Evolutionary conservation across 1,284 basidiomycete genomes (phyloP), one percentile per base, ranked within the genome.

Genomic region (Rhodofomes roseus): DNA sequence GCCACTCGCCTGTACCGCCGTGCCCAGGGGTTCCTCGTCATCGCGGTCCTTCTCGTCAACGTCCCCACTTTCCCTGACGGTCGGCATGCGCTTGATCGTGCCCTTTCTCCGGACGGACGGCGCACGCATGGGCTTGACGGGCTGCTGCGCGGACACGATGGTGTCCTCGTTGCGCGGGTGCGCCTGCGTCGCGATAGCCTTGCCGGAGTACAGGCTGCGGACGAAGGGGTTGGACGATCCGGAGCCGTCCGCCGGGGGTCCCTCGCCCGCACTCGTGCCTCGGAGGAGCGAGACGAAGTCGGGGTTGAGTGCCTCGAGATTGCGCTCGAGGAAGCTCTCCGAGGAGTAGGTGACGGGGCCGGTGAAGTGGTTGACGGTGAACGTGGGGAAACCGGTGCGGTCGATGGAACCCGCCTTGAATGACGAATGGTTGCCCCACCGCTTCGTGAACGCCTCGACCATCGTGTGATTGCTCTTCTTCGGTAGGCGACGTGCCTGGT

Each of bases 401-500:
- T 95, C 90, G 53, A 85, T 77, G 0, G 79, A 77, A 18, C 92
- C 89, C 4, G 89, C 76, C 73, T 95, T 92, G 85, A 98, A 98
- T 0, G 89, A 90, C 0, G 90, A 84, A 70, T 98, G 95, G 68
- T 94, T 96, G 4, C 88, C 91, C 93, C 95, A 98, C 3, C 95
- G 86, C 76, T 98, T 98, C 57, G 84, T 80, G 71, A 98, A 95
- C 0, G 95, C 93, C 65, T 98, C 94, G 18, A 96, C 86, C 94
- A 98, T 97, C 4, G 91, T 94, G 59, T 89, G 83, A 68, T 98
- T 93, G 7, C 89, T 95, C 85, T 96, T 96, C 77, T 95, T 95
- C 37, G 92, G 88, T 63, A 85, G 83, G 43, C 92, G 82, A 18
- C 90, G 82, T 11, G 95, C 91, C 74, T 98, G 95, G 70, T 99